Percentiles rank a stretch among this genome's conserved stretches.
Evolutionary conservation across 768 basidiomycete genomes (phyloP).

Genomic region (Plicaturopsis crispa): DNA sequence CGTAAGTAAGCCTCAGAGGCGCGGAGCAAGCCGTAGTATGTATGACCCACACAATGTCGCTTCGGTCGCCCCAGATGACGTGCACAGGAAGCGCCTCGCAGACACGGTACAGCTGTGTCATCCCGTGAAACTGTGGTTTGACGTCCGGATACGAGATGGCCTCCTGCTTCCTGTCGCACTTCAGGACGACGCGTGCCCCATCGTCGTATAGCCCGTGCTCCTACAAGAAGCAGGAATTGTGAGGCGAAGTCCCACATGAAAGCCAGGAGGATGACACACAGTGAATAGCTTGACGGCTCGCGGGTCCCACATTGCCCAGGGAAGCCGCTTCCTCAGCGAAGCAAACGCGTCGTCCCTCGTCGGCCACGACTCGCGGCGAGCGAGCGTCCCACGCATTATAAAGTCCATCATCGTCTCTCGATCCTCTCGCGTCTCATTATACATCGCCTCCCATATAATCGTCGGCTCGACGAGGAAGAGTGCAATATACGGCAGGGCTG

Average conservation of each 20-base stretch:
- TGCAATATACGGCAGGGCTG: conserved; percentile 21
- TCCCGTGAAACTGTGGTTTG: conserved; percentile 35
- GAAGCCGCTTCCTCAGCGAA: conserved; percentile 34
- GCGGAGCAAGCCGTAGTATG: conserved; percentile 1
- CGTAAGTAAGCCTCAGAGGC: conserved; percentile 1
- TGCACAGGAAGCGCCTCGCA: conserved; percentile 32
- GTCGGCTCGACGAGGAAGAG: conserved; percentile 40
- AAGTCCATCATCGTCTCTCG: conserved; percentile 29
- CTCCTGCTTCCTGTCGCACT: conserved; percentile 38
- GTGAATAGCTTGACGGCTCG: conserved; percentile 28
- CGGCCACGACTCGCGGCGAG: conserved; percentile 34
- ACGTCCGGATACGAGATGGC: conserved; percentile 36
- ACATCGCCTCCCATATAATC: conserved; percentile 29
- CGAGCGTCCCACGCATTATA: conserved; percentile 23
- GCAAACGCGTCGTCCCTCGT: conserved; percentile 30
- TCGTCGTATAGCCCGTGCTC: conserved; percentile 5
- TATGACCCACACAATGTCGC: conserved; percentile 34
- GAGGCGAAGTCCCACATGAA: not conserved
- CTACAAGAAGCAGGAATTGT: conserved; percentile 6
- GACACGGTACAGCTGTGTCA: conserved; percentile 23
- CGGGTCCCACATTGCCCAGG: conserved; percentile 41
- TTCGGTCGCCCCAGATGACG: conserved; percentile 38
- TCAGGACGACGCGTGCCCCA: conserved; percentile 24
- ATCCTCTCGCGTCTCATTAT: conserved; percentile 27
- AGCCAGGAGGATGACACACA: conserved; percentile 19